These are phyloP conservation scores for Neurospora cerealis DNA, from an alignment of 495 filamentous ascomycete species.

Conservation along the genomic window DNA sequence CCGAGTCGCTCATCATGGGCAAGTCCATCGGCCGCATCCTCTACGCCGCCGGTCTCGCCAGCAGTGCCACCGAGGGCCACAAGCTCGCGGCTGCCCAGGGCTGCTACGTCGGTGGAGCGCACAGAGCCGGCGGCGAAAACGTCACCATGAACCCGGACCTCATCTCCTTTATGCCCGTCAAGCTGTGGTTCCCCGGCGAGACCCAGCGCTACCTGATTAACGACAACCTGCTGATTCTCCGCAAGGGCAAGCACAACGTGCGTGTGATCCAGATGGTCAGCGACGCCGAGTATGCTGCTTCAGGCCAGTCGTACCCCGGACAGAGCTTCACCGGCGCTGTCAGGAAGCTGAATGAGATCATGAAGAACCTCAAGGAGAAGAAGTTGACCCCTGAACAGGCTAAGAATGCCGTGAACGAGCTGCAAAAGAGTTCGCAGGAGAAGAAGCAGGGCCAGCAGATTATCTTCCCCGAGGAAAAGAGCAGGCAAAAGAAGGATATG, in stretches of 20 bases:
- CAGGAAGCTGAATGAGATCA: constrained; percentile 17
- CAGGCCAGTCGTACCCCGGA: constrained; percentile 35
- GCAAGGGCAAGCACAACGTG: constrained; percentile 73
- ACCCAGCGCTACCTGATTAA: constrained; percentile 54
- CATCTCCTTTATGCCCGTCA: constrained; percentile 54
- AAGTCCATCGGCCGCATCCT: constrained; percentile 55
- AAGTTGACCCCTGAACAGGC: constrained; percentile 2
- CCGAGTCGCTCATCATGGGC: constrained; percentile 50
- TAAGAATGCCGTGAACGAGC: constrained; percentile 7
- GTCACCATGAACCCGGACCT: constrained; percentile 43
- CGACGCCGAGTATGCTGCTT: constrained; percentile 53
- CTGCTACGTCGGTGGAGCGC: constrained; percentile 52
- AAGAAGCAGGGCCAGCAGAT: constrained; percentile 10
- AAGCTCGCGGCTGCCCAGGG: constrained; percentile 49
- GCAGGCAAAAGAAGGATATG: background rate
- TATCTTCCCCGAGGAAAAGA: constrained; percentile 16
- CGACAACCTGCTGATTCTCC: constrained; percentile 53
- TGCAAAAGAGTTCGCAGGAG: constrained; percentile 24
- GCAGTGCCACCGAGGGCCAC: constrained; percentile 55
- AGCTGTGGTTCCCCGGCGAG: constrained; percentile 45
- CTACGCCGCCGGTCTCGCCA: constrained; percentile 56
- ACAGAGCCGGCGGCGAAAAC: constrained; percentile 9
- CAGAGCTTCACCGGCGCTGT: constrained; percentile 28
- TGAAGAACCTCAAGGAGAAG: constrained; percentile 12
- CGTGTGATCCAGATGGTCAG: constrained; percentile 60